Base-by-base conservation (phyloP, 495 filamentous ascomycete species). In the Penicillium paxilli region DNA sequence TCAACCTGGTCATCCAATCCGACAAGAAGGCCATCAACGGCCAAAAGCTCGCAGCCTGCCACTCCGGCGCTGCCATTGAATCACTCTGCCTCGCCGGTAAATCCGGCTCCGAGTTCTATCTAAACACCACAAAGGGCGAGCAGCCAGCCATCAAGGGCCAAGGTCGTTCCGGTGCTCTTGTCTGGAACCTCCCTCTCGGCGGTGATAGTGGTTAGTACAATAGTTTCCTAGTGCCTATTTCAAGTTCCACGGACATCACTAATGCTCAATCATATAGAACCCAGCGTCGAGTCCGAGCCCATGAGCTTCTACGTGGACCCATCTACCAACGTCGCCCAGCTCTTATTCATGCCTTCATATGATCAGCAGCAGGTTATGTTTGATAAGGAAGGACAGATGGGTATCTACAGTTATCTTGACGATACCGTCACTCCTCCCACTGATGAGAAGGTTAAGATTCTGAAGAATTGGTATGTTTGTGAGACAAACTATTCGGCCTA, bases 1-100 rank as follows among this genome's bases (percentile, higher is more conserved):
- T 66, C 60, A 11, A 59, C 23, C 49, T 65, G 14, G 24, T 63
- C 24, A 38, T 66, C 25, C 23, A 56, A 22, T 64, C 71, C 8
- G 49, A 41, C 35, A 69, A 72, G 47, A 49, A 57, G 9, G 61
- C 65, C 8, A 32, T 71, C 33, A 57, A 74, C 52, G 69, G 66
- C 66, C 52, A 65, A 2, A 72, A 68, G 46, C 72, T 80, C 30
- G 37, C 37, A 5, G 63, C 81, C 25, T 85, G 83, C 67, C 82
- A 84, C 55, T 64, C 77, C 21, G 83, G 83, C 10, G 81, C 82
- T 30, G 80, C 74, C 16, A 80, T 77, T 23, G 75, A 82, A 54
- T 75, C 70, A 9, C 68, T 85, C 32, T 86, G 82, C 64, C 57
- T 78, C 49, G 51, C 49, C 32, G 60, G 62, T 40, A 24, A 19